Conservation (phyloP, 2,329 filamentous ascomycete species). For the Catunica adiposa region DNA sequence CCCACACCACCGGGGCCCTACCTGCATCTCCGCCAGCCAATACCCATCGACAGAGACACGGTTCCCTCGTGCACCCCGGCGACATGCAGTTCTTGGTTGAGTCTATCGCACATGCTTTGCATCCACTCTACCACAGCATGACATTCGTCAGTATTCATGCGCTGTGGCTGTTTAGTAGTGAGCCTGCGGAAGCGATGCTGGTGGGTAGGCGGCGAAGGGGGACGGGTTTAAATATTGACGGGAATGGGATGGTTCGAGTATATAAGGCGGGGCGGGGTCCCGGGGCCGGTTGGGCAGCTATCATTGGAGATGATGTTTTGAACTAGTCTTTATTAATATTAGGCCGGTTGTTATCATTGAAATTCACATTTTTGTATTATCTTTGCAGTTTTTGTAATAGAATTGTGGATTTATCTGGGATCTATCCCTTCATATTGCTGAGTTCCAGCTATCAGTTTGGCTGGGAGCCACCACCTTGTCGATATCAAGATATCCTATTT, state of each 20-base stretch:
- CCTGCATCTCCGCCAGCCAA: neutral
- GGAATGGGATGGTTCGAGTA: neutral
- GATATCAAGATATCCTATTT: no score
- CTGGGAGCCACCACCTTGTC: no score
- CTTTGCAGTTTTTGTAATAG: no score
- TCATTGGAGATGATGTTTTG: neutral
- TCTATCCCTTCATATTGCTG: no score
- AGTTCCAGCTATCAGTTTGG: no score
- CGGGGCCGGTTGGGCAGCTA: neutral
- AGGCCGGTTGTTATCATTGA: neutral
- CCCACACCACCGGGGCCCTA: neutral
- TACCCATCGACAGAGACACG: neutral
- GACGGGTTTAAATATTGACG: neutral
- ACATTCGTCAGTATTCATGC: neutral
- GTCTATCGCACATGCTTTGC: neutral
- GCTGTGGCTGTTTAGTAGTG: neutral
- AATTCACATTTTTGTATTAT: neutral
- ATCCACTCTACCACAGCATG: neutral
- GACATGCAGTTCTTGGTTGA: neutral
- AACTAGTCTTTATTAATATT: neutral
- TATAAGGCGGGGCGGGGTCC: neutral
- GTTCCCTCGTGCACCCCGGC: neutral
- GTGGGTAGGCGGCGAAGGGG: neutral
- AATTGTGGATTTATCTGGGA: no score
- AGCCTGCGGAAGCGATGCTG: neutral